Conservation (phyloP, 306 rosid species). For the Quercus variabilis region DNA sequence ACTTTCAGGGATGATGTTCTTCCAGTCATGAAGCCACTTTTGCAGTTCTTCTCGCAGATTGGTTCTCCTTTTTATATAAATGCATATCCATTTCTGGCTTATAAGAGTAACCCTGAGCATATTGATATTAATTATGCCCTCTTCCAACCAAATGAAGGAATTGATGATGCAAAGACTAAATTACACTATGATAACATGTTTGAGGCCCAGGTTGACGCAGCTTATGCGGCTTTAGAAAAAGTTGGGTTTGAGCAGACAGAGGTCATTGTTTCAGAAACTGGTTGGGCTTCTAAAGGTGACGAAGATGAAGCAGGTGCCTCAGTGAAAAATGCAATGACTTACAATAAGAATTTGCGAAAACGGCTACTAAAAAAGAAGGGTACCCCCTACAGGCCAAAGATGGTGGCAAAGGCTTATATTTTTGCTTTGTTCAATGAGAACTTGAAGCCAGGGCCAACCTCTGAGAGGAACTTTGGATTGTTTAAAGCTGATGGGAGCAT, state of each 20-base stretch:
- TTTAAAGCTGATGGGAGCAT: conserved; percentile 92
- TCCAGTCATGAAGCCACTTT: conserved; percentile 66
- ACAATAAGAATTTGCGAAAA: conserved; percentile 60
- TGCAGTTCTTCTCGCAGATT: conserved; percentile 70
- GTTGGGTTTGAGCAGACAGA: conserved; percentile 66
- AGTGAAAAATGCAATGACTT: conserved; percentile 54
- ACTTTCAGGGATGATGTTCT: conserved; percentile 60
- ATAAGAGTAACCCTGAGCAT: conserved; percentile 75
- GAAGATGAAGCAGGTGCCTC: conserved; percentile 68
- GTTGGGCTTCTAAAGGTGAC: conserved; percentile 92
- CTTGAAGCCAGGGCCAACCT: conserved; percentile 82
- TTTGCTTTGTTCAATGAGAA: conserved; percentile 94
- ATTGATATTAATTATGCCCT: conserved; percentile 78
- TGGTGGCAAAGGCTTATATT: conserved; percentile 54
- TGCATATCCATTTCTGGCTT: conserved; percentile 93
- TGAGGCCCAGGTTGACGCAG: conserved; percentile 78
- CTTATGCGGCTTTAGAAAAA: conserved; percentile 80
- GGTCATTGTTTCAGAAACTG: conserved; percentile 85
- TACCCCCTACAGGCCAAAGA: conserved; percentile 82
- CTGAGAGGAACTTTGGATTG: conserved; percentile 92
- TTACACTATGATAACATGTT: conserved; percentile 87
- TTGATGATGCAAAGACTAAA: conserved; percentile 68
- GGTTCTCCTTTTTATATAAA: conserved; percentile 84
- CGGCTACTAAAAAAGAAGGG: conserved; percentile 69
- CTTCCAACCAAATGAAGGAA: conserved; percentile 62